Evolutionary conservation across 139 green algal genomes (phyloP).

Genomic region (Raphidocelis subcapitata): DNA sequence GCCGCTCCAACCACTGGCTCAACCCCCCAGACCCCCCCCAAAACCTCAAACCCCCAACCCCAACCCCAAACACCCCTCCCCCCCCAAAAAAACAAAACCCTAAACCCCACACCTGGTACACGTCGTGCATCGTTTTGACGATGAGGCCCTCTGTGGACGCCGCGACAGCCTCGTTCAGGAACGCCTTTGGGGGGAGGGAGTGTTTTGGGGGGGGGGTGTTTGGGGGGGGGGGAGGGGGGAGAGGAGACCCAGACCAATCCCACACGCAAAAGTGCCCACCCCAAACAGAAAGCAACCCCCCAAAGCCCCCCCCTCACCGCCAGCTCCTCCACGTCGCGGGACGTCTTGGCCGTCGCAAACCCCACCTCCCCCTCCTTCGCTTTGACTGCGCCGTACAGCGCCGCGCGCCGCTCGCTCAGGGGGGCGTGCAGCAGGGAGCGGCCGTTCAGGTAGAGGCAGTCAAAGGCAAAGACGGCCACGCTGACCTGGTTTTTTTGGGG

Average conservation of each 20-base stretch:
- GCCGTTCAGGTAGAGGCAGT: slow-evolving; percentile 97
- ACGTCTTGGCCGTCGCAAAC: slow-evolving; percentile 54
- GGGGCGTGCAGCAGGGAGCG: slow-evolving; percentile 71
- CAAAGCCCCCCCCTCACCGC: background rate
- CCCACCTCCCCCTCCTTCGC: slow-evolving; percentile 71
- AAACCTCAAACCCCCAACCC: too few species aligned
- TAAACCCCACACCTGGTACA: slow-evolving; percentile 82
- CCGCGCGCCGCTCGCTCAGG: slow-evolving; percentile 73
- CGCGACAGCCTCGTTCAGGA: slow-evolving; percentile 89
- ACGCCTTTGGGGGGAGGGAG: slow-evolving; percentile 43
- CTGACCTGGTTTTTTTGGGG: slow-evolving; percentile 16
- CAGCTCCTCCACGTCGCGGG: slow-evolving; percentile 6
- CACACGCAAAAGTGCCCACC: too few species aligned
- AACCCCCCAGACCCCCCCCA: too few species aligned
- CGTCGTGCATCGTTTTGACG: slow-evolving; percentile 90
- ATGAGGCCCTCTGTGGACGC: slow-evolving; percentile 94
- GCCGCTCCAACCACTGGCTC: too few species aligned
- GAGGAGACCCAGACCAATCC: background rate
- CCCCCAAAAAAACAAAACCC: too few species aligned
- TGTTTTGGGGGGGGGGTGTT: background rate
- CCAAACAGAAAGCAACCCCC: too few species aligned
- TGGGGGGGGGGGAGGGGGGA: background rate
- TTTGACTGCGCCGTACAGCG: slow-evolving; percentile 68
- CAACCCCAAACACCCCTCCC: too few species aligned
- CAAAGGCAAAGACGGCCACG: slow-evolving; percentile 92